Evolutionary conservation across 495 filamentous ascomycete species (phyloP).

Genomic region (Penicillium odoratum): DNA sequence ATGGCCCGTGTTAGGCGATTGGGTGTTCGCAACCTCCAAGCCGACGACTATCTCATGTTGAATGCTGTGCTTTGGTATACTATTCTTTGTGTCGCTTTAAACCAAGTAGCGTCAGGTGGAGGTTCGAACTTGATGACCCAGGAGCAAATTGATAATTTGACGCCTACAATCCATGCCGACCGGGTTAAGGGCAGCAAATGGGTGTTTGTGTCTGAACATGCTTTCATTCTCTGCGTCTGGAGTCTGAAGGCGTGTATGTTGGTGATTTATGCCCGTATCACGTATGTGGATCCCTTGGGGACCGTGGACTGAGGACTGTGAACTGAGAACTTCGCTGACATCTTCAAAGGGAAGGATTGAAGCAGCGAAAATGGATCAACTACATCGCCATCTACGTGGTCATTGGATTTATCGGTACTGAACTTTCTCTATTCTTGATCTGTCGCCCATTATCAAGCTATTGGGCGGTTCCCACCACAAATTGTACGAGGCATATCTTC

Average conservation of each 20-base stretch:
- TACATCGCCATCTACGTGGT: slow-evolving; percentile 55
- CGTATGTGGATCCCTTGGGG: slow-evolving; percentile 28
- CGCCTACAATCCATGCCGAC: slow-evolving; percentile 38
- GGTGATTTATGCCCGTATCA: slow-evolving; percentile 54
- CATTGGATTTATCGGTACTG: slow-evolving; percentile 57
- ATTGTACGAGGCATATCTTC: slow-evolving; percentile 20
- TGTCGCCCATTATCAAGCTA: slow-evolving; percentile 62
- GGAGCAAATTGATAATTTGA: slow-evolving; percentile 41
- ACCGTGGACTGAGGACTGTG: too few species aligned
- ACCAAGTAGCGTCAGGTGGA: slow-evolving; percentile 51
- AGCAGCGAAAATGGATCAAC: slow-evolving; percentile 42
- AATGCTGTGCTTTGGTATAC: slow-evolving; percentile 54
- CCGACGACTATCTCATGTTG: slow-evolving; percentile 56
- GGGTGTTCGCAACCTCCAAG: slow-evolving; percentile 44
- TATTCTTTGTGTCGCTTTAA: slow-evolving; percentile 51
- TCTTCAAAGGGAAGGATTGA: slow-evolving; percentile 35
- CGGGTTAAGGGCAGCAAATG: slow-evolving; percentile 54
- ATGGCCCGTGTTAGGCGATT: slow-evolving; percentile 49
- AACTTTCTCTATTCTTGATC: slow-evolving; percentile 63
- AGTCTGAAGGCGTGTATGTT: slow-evolving; percentile 55
- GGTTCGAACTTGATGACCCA: slow-evolving; percentile 54
- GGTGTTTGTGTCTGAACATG: slow-evolving; percentile 56
- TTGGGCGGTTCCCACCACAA: slow-evolving; percentile 54
- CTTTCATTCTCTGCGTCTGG: slow-evolving; percentile 52
- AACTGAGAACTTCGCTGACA: slow-evolving; percentile 2